These are phyloP conservation scores for Lentinula sp. DNA, from an alignment of 768 basidiomycete genomes.

Conservation along the genomic window DNA sequence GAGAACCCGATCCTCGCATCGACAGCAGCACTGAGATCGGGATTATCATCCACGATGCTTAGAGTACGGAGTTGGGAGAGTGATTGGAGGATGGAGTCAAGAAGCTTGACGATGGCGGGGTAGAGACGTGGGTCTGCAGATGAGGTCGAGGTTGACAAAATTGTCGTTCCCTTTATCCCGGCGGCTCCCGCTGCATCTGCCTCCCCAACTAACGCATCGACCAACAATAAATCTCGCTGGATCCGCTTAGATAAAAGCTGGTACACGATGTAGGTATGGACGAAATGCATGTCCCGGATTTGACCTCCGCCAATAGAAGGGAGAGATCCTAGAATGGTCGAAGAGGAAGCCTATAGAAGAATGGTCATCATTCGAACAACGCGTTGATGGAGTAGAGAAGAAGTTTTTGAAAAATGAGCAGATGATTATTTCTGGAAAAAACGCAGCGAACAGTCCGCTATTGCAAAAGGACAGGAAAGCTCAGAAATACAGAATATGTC, in stretches of 20 bases:
- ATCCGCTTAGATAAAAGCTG: constrained; percentile 84
- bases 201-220: constrained; percentile 51
- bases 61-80: constrained; percentile 79
- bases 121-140: constrained; percentile 61
- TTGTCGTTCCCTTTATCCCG: neutral
- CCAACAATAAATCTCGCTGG: constrained; percentile 80
- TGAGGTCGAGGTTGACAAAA: constrained; percentile 4
- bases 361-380: neutral
- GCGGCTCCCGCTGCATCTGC: constrained; percentile 14
- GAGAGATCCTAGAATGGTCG: neutral
- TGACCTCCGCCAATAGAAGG: constrained; percentile 32
- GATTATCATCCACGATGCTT: constrained; percentile 83
- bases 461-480: too few species aligned
- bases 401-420: too few species aligned
- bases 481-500: too few species aligned
- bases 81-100: constrained; percentile 82
- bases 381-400: neutral
- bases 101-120: constrained; percentile 82
- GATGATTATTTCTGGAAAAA: too few species aligned
- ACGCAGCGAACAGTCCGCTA: too few species aligned
- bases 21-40: constrained; percentile 72
- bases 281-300: constrained; percentile 71
- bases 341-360: neutral
- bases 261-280: constrained; percentile 84
- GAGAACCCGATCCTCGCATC: constrained; percentile 73